phyloP scores from a whole-genome alignment of 768 basidiomycete species.

The Jaapia argillacea region DNA sequence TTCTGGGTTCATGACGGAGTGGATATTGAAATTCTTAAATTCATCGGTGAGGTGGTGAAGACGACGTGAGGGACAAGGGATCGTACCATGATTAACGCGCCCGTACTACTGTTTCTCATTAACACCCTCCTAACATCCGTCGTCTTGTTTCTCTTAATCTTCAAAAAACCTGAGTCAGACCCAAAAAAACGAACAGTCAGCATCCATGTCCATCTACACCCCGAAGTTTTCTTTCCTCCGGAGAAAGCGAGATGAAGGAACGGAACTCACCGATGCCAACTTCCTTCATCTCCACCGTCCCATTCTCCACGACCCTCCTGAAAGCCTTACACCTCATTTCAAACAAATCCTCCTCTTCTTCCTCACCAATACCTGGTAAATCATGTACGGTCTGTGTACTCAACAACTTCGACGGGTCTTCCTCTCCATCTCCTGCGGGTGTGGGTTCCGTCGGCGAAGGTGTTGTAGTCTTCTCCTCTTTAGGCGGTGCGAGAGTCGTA shows the following conservation, averaged over 20 bases:
- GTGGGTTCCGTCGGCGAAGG: constrained; percentile 16
- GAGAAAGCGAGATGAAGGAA: too few species aligned
- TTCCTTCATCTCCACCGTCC: constrained; percentile 47
- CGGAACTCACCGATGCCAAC: constrained; percentile 62
- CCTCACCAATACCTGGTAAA: constrained; percentile 71
- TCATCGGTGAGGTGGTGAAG: background rate
- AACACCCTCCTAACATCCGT: constrained; percentile 48
- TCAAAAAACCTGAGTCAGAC: constrained; percentile 51
- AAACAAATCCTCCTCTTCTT: constrained; percentile 63
- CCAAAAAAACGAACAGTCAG: background rate
- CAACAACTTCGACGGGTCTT: constrained; percentile 13
- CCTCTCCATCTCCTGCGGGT: constrained; percentile 10
- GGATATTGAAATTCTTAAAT: constrained; percentile 62
- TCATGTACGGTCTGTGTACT: constrained; percentile 33
- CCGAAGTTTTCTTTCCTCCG: background rate
- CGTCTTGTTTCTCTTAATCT: constrained; percentile 67
- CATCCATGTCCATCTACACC: background rate
- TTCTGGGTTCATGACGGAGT: constrained; percentile 49
- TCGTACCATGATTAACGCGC: constrained; percentile 67
- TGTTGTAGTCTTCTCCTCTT: constrained; percentile 9
- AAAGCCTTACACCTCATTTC: constrained; percentile 52
- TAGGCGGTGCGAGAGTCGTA: background rate
- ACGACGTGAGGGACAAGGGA: background rate
- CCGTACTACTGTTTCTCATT: constrained; percentile 63
- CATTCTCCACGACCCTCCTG: constrained; percentile 41